phyloP scores from a whole-genome alignment of 176 grass and related monocot genomes.

The Alloteropsis semialata region DNA sequence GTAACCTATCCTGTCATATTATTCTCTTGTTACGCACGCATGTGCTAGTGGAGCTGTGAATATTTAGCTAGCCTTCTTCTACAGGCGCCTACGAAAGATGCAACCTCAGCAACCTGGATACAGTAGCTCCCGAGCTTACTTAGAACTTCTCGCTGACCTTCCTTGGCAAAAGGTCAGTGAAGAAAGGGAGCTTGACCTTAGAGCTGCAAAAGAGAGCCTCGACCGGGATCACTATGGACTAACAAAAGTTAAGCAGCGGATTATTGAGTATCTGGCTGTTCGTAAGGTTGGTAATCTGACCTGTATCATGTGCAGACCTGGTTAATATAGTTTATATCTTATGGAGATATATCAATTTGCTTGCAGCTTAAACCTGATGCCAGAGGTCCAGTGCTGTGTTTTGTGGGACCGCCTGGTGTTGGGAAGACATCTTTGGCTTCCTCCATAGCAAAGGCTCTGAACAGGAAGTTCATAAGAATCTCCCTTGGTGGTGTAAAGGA shows the following conservation, averaged over 20 bases:
- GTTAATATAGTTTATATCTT: conserved; percentile 15
- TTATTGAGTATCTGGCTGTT: conserved; percentile 98
- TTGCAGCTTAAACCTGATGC: conserved; percentile 97
- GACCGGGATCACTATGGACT: conserved; percentile 88
- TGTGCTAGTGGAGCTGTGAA: not conserved
- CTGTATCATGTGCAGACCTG: conserved; percentile 5
- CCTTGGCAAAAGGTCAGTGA: conserved; percentile 98
- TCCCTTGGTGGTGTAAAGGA: conserved; percentile 98
- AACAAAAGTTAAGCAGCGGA: conserved; percentile 90
- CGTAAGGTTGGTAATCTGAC: conserved; percentile 70
- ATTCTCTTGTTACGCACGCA: not conserved
- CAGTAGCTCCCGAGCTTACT: conserved; percentile 87
- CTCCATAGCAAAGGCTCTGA: conserved; percentile 87
- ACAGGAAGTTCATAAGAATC: conserved; percentile 93
- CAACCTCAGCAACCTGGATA: conserved; percentile 99
- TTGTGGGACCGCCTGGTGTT: conserved; percentile 97
- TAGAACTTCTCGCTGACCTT: conserved; percentile 94
- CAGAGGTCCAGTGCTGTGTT: conserved; percentile 90
- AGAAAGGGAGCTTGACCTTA: conserved; percentile 86
- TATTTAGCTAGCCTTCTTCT: conserved; percentile 29
- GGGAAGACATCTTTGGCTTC: conserved; percentile 98
- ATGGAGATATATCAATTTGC: conserved; percentile 24
- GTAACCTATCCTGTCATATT: conserved; percentile 43
- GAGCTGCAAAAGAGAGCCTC: conserved; percentile 90
- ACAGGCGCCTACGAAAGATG: conserved; percentile 85